These are phyloP conservation scores for Jatropha multifida DNA, from an alignment of 441 rosid species.

Conservation along the genomic window DNA sequence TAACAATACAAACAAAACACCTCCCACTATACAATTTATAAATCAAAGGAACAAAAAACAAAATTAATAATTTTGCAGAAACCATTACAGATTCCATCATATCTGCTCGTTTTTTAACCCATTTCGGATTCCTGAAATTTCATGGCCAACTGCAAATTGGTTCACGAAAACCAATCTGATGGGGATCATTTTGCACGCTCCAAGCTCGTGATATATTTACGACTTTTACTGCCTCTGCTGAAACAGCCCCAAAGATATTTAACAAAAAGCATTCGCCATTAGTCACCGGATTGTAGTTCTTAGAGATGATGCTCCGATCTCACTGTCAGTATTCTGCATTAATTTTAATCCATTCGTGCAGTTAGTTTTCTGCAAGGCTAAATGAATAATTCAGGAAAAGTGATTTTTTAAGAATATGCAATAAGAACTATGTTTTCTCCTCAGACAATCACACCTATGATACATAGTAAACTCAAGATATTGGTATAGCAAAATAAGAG, in stretches of 20 bases:
- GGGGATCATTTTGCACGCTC: neutral
- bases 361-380: neutral
- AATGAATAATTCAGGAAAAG: neutral
- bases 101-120: neutral
- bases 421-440: neutral
- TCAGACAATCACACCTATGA: neutral
- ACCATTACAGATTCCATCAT: slow-evolving; percentile 10
- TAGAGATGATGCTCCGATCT: slow-evolving; percentile 79
- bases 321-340: slow-evolving; percentile 78
- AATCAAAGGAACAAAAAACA: slow-evolving; percentile 2
- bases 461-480: neutral
- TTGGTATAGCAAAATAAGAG: neutral
- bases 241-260: neutral
- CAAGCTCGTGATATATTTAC: neutral
- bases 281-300: slow-evolving; percentile 74
- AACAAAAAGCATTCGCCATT: neutral
- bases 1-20: slow-evolving; percentile 10
- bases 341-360: neutral
- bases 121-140: neutral
- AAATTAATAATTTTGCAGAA: slow-evolving; percentile 19
- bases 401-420: neutral
- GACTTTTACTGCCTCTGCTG: neutral
- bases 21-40: slow-evolving; percentile 37
- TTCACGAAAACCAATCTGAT: slow-evolving; percentile 21
- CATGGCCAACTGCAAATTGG: slow-evolving; percentile 18